phyloP scores from a whole-genome alignment of 139 green algal genomes.

The Chlorella sp. region DNA sequence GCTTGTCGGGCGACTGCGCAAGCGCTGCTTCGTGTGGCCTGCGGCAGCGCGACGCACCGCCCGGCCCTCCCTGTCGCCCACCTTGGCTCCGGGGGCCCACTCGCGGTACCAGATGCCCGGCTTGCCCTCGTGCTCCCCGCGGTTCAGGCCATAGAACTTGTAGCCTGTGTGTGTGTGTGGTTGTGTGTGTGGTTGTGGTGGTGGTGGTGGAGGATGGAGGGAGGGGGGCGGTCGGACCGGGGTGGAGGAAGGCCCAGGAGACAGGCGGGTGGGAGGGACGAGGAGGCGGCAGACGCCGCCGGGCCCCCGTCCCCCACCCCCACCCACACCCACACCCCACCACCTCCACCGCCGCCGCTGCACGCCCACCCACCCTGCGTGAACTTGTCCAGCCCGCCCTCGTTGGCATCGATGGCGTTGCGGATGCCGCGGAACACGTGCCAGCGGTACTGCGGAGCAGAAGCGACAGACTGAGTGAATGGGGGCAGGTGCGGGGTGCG shows the following conservation, averaged over 20 bases:
- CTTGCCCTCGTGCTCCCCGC: slow-evolving; percentile 77
- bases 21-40: too few species aligned
- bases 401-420: slow-evolving; percentile 79
- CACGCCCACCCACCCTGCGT: slow-evolving; percentile 56
- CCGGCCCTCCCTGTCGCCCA: slow-evolving; percentile 16
- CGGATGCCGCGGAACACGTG: slow-evolving; percentile 80
- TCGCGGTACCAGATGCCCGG: slow-evolving; percentile 87
- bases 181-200: too few species aligned
- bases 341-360: background rate
- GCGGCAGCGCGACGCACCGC: too few species aligned
- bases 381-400: slow-evolving; percentile 90
- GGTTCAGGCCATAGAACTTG: slow-evolving; percentile 86
- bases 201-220: too few species aligned
- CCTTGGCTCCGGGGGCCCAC: slow-evolving; percentile 84
- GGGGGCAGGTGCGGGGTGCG: background rate
- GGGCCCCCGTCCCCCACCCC: too few species aligned
- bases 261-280: too few species aligned
- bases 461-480: background rate
- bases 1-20: too few species aligned
- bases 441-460: slow-evolving; percentile 79
- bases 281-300: too few species aligned
- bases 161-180: slow-evolving; percentile 80
- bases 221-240: background rate
- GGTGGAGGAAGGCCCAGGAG: too few species aligned
- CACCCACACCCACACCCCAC: background rate